A percentile compares a stretch with the other conserved stretches of the same genome.
phyloP scores from a whole-genome alignment of 257 asterid genomes.

The Solanum gandarillasii region DNA sequence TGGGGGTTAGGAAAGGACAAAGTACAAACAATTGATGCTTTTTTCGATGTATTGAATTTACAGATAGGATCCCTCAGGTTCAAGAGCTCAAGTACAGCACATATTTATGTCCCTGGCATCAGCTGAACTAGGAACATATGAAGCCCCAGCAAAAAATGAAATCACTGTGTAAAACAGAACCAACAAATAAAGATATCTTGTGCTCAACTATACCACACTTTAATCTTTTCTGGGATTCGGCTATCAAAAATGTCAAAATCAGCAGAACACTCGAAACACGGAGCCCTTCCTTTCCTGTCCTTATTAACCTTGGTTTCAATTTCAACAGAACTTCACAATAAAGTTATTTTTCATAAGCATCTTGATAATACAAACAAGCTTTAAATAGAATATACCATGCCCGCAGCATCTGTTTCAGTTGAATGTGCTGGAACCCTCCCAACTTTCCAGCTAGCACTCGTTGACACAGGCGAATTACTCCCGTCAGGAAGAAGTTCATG shows the following conservation, averaged over 20 bases:
- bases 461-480: conserved; percentile 22
- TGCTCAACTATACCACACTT: not conserved
- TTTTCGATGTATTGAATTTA: not conserved
- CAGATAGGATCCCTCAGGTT: not conserved
- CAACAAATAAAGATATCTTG: not conserved
- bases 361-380: not conserved
- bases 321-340: not conserved
- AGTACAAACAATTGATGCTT: not conserved
- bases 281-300: not conserved
- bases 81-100: not conserved
- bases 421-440: conserved; percentile 25
- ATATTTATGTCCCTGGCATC: not conserved
- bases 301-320: not conserved
- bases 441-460: conserved; percentile 30
- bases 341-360: not conserved
- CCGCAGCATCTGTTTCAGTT: conserved; percentile 32
- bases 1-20: not conserved
- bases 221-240: not conserved
- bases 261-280: not conserved
- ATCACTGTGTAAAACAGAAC: not conserved
- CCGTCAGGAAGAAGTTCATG: conserved; percentile 41
- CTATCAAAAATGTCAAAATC: not conserved
- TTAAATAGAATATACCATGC: conserved; percentile 16
- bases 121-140: not conserved
- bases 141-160: not conserved